Evolutionary conservation across 257 asterid species (phyloP).

Genomic region (Solanum piurae): DNA sequence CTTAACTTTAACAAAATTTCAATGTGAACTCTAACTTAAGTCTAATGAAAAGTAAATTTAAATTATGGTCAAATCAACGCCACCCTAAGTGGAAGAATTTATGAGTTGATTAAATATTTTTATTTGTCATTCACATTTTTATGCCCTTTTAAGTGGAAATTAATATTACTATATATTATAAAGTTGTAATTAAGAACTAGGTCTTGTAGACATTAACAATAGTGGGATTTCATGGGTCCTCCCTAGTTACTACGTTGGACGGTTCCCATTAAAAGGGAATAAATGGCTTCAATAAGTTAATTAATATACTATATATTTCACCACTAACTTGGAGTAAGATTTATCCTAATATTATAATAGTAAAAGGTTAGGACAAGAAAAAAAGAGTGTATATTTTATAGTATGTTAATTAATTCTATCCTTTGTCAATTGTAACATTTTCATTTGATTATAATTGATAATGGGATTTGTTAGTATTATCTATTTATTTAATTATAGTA

Average conservation of each 20-base stretch:
- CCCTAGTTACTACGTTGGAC: neutral
- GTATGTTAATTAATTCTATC: neutral
- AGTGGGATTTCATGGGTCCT: slow-evolving; percentile 2
- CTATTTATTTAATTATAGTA: neutral
- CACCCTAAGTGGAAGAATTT: neutral
- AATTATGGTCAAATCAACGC: neutral
- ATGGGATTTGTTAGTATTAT: neutral
- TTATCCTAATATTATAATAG: neutral
- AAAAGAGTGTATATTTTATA: neutral
- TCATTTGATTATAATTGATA: neutral
- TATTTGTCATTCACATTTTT: neutral
- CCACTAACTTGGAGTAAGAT: neutral
- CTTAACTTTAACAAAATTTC: neutral
- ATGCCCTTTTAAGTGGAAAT: neutral
- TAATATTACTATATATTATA: neutral
- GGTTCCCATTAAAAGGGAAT: slow-evolving; percentile 1
- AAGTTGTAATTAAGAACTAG: neutral
- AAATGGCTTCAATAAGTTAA: neutral
- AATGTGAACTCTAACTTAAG: too few relatives aligned
- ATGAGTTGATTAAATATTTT: neutral
- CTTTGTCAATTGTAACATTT: neutral
- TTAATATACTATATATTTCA: neutral
- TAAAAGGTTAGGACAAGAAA: neutral
- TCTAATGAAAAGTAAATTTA: neutral
- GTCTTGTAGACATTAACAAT: neutral